Conservation (phyloP, 169 alveolate species). For the Plasmodium reichenowi region DNA sequence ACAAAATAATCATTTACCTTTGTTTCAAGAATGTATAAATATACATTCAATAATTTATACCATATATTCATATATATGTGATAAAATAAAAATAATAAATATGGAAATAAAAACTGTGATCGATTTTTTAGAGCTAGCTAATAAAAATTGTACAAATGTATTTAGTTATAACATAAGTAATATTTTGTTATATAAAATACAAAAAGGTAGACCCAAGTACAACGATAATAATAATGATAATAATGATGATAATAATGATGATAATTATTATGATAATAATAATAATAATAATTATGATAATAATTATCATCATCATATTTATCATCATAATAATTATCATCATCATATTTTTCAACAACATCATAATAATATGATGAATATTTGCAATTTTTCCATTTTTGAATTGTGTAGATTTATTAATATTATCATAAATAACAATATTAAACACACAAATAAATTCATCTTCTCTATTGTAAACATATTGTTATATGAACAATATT, state of each 20-base stretch:
- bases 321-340: neutral
- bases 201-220: neutral
- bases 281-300: neutral
- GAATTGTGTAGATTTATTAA: constrained; percentile 47
- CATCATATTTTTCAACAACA: neutral
- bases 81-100: neutral
- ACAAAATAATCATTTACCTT: no score
- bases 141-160: neutral
- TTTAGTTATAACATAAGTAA: neutral
- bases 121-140: constrained; percentile 8
- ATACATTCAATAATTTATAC: neutral
- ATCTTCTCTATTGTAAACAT: constrained; percentile 3
- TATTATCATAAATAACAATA: constrained; percentile 15
- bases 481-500: constrained; percentile 15
- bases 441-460: constrained; percentile 3
- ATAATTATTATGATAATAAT: neutral
- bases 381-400: constrained; percentile 32
- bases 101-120: constrained; percentile 13
- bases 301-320: neutral
- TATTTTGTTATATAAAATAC: constrained; percentile 2
- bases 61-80: neutral
- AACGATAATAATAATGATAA: neutral
- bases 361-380: neutral
- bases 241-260: neutral
- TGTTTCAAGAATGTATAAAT: neutral